Evolutionary conservation across 306 rosid genomes (phyloP).

Genomic region (Hippophae tibetana): DNA sequence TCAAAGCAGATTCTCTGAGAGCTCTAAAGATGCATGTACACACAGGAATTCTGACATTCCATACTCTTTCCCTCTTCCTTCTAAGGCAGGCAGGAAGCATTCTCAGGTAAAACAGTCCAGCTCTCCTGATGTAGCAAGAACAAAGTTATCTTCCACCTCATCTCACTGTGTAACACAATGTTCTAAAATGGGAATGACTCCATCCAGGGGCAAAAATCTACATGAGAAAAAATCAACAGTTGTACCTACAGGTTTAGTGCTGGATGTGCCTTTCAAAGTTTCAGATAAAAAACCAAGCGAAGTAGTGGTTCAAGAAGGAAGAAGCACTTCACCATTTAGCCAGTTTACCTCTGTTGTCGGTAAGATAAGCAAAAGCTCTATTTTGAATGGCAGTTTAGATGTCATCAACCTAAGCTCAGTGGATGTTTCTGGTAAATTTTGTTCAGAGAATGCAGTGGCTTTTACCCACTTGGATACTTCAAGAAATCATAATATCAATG

Average conservation of each 20-base stretch:
- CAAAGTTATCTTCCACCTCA: slow-evolving; percentile 19
- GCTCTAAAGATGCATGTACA: slow-evolving; percentile 20
- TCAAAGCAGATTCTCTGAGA: slow-evolving; percentile 28
- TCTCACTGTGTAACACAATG: slow-evolving; percentile 23
- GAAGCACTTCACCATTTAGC: slow-evolving; percentile 80
- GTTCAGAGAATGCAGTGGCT: slow-evolving; percentile 22
- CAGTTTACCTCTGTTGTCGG: slow-evolving; percentile 51
- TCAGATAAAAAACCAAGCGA: slow-evolving; percentile 32
- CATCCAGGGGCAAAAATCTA: slow-evolving; percentile 35
- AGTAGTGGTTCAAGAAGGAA: slow-evolving; percentile 33
- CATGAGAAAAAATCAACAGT: slow-evolving; percentile 30
- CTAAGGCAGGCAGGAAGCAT: slow-evolving; percentile 29
- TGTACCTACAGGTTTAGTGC: slow-evolving; percentile 26
- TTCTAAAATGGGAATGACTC: slow-evolving; percentile 34
- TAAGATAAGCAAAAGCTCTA: slow-evolving; percentile 42
- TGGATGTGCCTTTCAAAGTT: slow-evolving; percentile 29
- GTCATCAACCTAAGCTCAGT: slow-evolving; percentile 31
- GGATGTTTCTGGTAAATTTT: slow-evolving; percentile 26
- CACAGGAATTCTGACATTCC: slow-evolving; percentile 20
- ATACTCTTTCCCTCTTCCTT: slow-evolving; percentile 28
- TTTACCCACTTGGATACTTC: slow-evolving; percentile 35
- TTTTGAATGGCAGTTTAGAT: slow-evolving; percentile 46
- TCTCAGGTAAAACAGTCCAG: slow-evolving; percentile 27
- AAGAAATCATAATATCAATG: slow-evolving; percentile 36
- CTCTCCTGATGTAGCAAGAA: slow-evolving; percentile 20